phyloP scores from a whole-genome alignment of 129 eudicot species.

The Escallonia herrerae region DNA sequence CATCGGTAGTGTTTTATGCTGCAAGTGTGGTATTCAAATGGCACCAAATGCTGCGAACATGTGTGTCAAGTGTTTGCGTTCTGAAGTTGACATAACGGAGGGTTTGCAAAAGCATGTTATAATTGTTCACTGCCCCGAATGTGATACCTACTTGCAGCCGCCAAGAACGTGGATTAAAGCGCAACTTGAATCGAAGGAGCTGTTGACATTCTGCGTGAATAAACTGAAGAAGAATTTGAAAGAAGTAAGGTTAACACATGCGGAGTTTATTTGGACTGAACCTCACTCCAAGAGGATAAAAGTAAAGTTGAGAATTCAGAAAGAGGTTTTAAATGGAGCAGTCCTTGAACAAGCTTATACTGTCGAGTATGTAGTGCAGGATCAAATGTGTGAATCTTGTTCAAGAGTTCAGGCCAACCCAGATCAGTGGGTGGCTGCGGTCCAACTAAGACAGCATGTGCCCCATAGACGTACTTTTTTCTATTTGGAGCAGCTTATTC shows the following conservation, averaged over 20 bases:
- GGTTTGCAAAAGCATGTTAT: constrained; percentile 50
- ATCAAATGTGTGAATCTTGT: constrained; percentile 67
- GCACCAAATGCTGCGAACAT: constrained; percentile 67
- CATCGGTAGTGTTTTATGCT: constrained; percentile 52
- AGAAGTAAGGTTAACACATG: constrained; percentile 27
- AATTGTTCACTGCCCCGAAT: constrained; percentile 52
- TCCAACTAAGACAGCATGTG: constrained; percentile 61
- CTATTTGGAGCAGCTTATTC: constrained; percentile 60
- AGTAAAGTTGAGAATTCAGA: constrained; percentile 40
- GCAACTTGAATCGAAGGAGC: constrained; percentile 53
- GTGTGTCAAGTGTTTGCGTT: constrained; percentile 62
- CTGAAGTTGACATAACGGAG: constrained; percentile 61
- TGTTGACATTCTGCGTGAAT: constrained; percentile 53
- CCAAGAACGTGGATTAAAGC: constrained; percentile 65
- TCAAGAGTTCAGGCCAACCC: constrained; percentile 59
- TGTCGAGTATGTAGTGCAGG: constrained; percentile 59
- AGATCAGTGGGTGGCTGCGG: constrained; percentile 70
- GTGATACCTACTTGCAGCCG: constrained; percentile 57
- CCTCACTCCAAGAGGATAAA: constrained; percentile 52
- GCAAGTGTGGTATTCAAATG: constrained; percentile 60
- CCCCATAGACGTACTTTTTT: constrained; percentile 64
- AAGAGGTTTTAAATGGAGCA: constrained; percentile 58
- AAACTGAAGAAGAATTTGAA: constrained; percentile 36
- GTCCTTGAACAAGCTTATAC: constrained; percentile 45
- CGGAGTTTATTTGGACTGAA: constrained; percentile 48